Conservation (phyloP, 176 grass and related monocot species). For the Bothriochloa decipiens region DNA sequence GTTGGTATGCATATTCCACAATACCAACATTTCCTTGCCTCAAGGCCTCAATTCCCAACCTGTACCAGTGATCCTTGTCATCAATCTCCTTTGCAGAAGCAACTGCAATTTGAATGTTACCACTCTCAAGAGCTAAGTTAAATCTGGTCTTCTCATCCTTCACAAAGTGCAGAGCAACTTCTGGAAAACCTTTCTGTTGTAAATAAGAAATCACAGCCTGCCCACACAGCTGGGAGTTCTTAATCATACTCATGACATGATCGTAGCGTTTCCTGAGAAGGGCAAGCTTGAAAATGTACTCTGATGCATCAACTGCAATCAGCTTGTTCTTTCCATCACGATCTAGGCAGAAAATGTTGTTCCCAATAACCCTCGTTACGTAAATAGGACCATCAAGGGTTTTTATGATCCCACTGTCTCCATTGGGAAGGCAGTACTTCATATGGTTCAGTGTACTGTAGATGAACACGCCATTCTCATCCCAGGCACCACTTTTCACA, state of each 20-base stretch:
- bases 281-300: constrained; percentile 98
- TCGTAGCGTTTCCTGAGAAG: constrained; percentile 86
- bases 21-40: constrained; percentile 89
- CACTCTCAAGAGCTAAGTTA: constrained; percentile 91
- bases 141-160: constrained; percentile 96
- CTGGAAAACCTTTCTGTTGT: constrained; percentile 98
- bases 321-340: constrained; percentile 94
- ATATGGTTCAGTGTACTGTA: constrained; percentile 97
- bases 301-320: constrained; percentile 86
- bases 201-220: constrained; percentile 97
- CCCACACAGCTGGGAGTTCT: constrained; percentile 90
- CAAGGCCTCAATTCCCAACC: constrained; percentile 79
- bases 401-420: constrained; percentile 91
- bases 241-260: constrained; percentile 99
- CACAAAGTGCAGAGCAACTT: constrained; percentile 99
- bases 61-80: constrained; percentile 96
- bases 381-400: constrained; percentile 94
- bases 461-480: constrained; percentile 90
- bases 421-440: constrained; percentile 97
- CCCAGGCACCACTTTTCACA: constrained; percentile 56
- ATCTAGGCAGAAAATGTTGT: constrained; percentile 85
- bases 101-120: constrained; percentile 95
- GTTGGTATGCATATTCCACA: constrained; percentile 90
- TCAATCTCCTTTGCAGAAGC: constrained; percentile 93
- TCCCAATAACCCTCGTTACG: constrained; percentile 82